Evolutionary conservation across 1,284 basidiomycete genomes (phyloP).

Genomic region (Ustilago tritici): DNA sequence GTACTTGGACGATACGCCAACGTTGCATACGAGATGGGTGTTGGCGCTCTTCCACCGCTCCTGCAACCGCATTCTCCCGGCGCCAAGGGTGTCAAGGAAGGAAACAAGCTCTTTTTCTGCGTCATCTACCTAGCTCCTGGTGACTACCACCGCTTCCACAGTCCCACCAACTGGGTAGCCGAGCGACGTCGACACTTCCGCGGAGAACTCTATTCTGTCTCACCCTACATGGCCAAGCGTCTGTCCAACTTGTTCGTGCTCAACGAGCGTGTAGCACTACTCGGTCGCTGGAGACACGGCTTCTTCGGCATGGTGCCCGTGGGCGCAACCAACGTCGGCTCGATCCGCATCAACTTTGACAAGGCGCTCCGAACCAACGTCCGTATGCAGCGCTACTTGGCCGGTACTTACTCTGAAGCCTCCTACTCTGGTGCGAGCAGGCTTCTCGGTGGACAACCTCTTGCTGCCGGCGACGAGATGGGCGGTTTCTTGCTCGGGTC

Average conservation of each 20-base stretch:
- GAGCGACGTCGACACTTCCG: slow-evolving; percentile 95
- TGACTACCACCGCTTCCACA: slow-evolving; percentile 98
- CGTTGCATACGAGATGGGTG: slow-evolving; percentile 68
- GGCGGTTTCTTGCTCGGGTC: slow-evolving; percentile 95
- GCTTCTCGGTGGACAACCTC: slow-evolving; percentile 87
- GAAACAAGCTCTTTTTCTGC: slow-evolving; percentile 87
- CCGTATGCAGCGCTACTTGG: slow-evolving; percentile 51
- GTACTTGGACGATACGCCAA: slow-evolving; percentile 67
- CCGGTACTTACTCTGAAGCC: slow-evolving; percentile 92
- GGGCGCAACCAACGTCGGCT: slow-evolving; percentile 97
- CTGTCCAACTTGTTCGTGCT: slow-evolving; percentile 94
- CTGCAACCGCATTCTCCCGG: slow-evolving; percentile 59
- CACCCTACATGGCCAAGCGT: slow-evolving; percentile 92
- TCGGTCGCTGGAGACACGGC: slow-evolving; percentile 93
- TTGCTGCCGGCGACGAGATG: slow-evolving; percentile 91
- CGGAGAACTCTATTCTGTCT: slow-evolving; percentile 96
- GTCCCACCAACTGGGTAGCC: slow-evolving; percentile 94
- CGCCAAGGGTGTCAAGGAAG: slow-evolving; percentile 69
- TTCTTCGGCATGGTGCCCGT: slow-evolving; percentile 98
- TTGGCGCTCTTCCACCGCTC: slow-evolving; percentile 62
- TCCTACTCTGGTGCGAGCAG: slow-evolving; percentile 69
- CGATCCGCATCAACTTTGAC: slow-evolving; percentile 97
- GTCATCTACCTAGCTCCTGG: slow-evolving; percentile 98
- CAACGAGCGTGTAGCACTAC: slow-evolving; percentile 96
- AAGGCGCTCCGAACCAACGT: slow-evolving; percentile 74